These are phyloP conservation scores for Colletotrichum limetticola DNA, from an alignment of 2,329 filamentous ascomycete genomes.

Conservation along the genomic window DNA sequence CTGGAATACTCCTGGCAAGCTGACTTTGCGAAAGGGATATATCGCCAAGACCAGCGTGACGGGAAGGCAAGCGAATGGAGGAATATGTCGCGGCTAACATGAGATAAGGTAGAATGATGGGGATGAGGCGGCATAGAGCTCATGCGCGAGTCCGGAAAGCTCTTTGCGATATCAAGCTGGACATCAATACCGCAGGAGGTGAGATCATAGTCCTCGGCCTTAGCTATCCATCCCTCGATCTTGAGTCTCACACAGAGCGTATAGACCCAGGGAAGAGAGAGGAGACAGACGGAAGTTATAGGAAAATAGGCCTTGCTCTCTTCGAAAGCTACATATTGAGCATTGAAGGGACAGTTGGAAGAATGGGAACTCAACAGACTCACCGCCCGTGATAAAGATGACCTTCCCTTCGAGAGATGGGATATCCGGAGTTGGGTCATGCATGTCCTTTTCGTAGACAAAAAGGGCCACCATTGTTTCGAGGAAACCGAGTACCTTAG, in stretches of 20 bases:
- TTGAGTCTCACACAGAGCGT: not conserved
- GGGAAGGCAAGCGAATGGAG: not conserved
- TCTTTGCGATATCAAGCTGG: not conserved
- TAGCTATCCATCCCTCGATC: not conserved
- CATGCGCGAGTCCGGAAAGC: not conserved
- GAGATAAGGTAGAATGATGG: not conserved
- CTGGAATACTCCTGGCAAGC: too few relatives aligned
- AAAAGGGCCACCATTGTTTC: conserved; percentile 5
- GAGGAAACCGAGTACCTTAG: not conserved
- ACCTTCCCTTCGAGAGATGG: conserved; percentile 58
- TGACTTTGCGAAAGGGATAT: too few relatives aligned
- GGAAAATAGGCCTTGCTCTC: not conserved
- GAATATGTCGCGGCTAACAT: not conserved
- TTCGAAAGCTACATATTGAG: not conserved
- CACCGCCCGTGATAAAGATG: conserved; percentile 63
- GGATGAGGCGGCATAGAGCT: not conserved
- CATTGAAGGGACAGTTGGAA: not conserved
- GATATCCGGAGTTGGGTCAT: conserved; percentile 41
- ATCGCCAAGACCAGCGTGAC: not conserved
- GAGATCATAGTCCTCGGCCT: not conserved
- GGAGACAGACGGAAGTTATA: not conserved
- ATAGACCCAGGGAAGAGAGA: not conserved
- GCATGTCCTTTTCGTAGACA: conserved; percentile 20
- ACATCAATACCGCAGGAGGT: not conserved
- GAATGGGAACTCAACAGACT: not conserved